A percentile compares a stretch with the other conserved stretches of the same genome.
phyloP scores from a whole-genome alignment of 345 rosid genomes.

The Rhodamnia argentea region DNA sequence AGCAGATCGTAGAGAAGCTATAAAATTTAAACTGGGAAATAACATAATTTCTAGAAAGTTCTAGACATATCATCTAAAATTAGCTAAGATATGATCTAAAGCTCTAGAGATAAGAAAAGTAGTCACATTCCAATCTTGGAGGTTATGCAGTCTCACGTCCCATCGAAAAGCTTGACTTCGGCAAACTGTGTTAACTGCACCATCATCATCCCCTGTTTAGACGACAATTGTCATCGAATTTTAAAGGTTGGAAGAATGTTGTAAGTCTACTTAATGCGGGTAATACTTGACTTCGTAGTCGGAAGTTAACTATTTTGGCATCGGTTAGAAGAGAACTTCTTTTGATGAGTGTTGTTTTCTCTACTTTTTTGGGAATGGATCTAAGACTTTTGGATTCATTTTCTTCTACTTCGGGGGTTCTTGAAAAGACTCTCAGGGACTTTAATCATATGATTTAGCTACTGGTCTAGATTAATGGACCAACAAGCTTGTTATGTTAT shows the following conservation, averaged over 20 bases:
- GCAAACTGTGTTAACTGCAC: background rate
- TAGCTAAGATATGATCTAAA: background rate
- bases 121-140: background rate
- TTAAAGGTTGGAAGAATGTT: background rate
- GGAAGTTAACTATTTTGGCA: background rate
- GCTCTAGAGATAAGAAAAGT: background rate
- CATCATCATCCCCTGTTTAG: background rate
- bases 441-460: background rate
- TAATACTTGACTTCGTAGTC: background rate
- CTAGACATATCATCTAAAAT: background rate
- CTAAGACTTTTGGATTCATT: background rate
- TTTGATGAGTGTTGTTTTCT: background rate
- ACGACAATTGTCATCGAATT: background rate
- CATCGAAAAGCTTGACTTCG: background rate
- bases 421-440: background rate
- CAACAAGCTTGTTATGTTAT: background rate
- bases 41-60: background rate
- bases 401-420: background rate
- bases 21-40: background rate
- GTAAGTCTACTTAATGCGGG: background rate
- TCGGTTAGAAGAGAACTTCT: background rate
- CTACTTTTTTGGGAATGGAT: background rate
- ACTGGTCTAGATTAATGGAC: background rate
- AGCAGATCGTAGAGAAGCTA: background rate
- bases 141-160: background rate